phyloP scores from a whole-genome alignment of 805 yeast genomes.

The Yamadazyma paraphyllophila region DNA sequence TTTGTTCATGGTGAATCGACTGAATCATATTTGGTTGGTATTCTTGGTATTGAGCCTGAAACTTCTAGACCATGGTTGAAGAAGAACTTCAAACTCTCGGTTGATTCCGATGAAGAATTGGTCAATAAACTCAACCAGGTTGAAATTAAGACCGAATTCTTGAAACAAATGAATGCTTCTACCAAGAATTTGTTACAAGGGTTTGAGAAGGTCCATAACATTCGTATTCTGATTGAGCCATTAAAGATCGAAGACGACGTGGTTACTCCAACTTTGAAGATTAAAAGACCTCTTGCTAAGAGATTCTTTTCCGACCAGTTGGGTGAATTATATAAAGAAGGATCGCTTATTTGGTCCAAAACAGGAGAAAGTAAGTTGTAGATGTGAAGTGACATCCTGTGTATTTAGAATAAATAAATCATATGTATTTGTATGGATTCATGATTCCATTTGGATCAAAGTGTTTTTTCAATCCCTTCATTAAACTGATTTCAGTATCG shows the following conservation, averaged over 20 bases:
- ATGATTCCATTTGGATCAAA: slow-evolving; percentile 90
- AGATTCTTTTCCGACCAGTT: slow-evolving; percentile 24
- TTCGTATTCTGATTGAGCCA: slow-evolving; percentile 55
- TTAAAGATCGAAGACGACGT: slow-evolving; percentile 59
- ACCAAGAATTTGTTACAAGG: slow-evolving; percentile 46
- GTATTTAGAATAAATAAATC: slow-evolving; percentile 9
- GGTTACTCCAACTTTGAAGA: slow-evolving; percentile 63
- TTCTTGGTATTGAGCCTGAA: slow-evolving; percentile 60
- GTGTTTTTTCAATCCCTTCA: slow-evolving; percentile 73
- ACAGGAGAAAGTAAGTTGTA: slow-evolving; percentile 13
- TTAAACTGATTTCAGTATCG: slow-evolving; percentile 64
- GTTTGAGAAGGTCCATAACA: slow-evolving; percentile 61
- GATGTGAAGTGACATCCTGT: neutral
- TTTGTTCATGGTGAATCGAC: slow-evolving; percentile 66
- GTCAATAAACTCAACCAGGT: slow-evolving; percentile 25
- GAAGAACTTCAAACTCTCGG: slow-evolving; percentile 15
- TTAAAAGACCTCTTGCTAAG: slow-evolving; percentile 40
- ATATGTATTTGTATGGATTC: slow-evolving; percentile 92
- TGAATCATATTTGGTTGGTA: slow-evolving; percentile 54
- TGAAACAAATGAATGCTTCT: slow-evolving; percentile 36
- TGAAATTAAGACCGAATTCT: slow-evolving; percentile 35
- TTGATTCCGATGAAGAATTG: slow-evolving; percentile 24
- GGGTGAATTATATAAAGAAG: slow-evolving; percentile 30
- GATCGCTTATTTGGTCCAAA: slow-evolving; percentile 27
- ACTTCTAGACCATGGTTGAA: slow-evolving; percentile 18